Conservation (phyloP, 2,329 filamentous ascomycete genomes). For the Gaeumannomyces sp. region DNA sequence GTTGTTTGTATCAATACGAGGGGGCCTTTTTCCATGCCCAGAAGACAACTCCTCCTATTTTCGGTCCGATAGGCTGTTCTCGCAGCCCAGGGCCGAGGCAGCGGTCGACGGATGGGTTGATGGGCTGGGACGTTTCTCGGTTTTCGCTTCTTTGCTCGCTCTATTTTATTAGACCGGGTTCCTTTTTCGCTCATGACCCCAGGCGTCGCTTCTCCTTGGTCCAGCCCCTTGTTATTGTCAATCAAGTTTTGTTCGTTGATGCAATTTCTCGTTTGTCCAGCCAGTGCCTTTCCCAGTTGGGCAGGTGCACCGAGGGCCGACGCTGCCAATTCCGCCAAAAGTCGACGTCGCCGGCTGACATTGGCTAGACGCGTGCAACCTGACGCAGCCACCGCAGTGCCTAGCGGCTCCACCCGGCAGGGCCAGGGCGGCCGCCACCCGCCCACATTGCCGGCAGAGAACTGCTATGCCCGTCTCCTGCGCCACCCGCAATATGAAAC, state of each 20-base stretch:
- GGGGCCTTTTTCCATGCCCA: neutral
- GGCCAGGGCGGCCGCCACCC: no score
- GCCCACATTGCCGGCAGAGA: no score
- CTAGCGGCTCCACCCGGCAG: neutral
- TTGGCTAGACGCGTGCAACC: neutral
- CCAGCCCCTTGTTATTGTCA: neutral
- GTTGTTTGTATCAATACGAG: neutral
- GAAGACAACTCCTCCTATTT: neutral
- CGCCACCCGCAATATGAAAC: no score
- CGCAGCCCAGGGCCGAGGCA: neutral
- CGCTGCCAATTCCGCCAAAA: neutral
- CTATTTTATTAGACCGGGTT: neutral
- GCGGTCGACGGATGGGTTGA: no score
- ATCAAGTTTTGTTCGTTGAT: neutral
- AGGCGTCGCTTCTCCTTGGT: neutral
- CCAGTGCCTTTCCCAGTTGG: neutral
- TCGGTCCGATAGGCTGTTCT: neutral
- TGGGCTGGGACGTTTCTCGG: neutral
- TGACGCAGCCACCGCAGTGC: neutral
- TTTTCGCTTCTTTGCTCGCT: neutral
- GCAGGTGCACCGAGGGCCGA: neutral
- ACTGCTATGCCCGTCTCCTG: no score
- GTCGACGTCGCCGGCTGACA: neutral
- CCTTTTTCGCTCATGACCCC: neutral
- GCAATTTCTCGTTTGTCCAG: neutral